Evolutionary conservation across 2,329 filamentous ascomycete species (phyloP).

Genomic region (Acephala macrosclerotiorum): DNA sequence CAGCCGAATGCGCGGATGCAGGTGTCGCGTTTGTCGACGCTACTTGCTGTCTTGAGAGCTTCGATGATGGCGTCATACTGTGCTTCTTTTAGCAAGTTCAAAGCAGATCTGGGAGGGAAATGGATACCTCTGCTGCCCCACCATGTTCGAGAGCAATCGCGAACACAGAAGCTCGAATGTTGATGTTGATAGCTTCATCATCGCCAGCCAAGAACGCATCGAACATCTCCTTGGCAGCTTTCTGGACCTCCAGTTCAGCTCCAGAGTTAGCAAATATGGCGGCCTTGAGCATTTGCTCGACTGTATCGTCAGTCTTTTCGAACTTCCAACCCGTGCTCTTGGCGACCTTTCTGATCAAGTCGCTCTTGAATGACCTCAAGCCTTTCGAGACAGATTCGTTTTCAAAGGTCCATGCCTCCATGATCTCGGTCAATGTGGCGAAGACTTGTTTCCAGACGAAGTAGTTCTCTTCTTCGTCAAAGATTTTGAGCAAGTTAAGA

Average conservation of each 20-base stretch:
- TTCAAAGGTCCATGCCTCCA: conserved; percentile 25
- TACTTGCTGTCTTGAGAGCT: conserved; percentile 1
- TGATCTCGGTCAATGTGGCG: conserved; percentile 16
- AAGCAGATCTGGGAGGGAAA: neutral
- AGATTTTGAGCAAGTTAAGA: conserved; percentile 15
- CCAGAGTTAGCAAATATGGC: conserved; percentile 18
- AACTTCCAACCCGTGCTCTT: conserved; percentile 22
- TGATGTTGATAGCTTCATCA: conserved; percentile 28
- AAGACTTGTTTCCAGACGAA: conserved; percentile 28
- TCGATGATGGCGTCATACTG: conserved; percentile 21
- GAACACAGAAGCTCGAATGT: conserved; percentile 26
- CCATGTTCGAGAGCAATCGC: conserved; percentile 21
- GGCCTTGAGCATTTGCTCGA: conserved; percentile 25
- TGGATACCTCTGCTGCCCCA: conserved; percentile 14
- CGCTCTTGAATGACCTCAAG: conserved; percentile 19
- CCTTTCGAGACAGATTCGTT: neutral
- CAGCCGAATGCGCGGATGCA: conserved; percentile 18
- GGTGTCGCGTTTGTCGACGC: conserved; percentile 15
- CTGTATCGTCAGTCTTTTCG: conserved; percentile 13
- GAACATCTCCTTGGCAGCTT: conserved; percentile 24
- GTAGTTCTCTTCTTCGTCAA: conserved; percentile 20
- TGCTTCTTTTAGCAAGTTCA: neutral
- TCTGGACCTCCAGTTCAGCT: conserved; percentile 10
- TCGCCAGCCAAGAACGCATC: conserved; percentile 22
- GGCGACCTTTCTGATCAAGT: conserved; percentile 4